Evolutionary conservation across 1,284 basidiomycete genomes (phyloP), one percentile per base, ranked within the genome.

Genomic region (Ceratobasidium theobromae): DNA sequence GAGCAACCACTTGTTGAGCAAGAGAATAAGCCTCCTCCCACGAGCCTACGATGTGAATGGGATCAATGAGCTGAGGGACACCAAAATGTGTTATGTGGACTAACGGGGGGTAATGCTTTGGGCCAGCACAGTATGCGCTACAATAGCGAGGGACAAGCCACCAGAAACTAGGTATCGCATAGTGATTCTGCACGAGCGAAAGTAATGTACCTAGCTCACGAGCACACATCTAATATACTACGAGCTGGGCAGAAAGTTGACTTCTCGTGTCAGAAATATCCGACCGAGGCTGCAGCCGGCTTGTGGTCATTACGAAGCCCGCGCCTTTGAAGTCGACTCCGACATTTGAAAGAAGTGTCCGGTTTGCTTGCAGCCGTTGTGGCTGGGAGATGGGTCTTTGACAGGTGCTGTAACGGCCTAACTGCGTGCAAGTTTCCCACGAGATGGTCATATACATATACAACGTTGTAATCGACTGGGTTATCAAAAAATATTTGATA

Each of bases 11-110:
- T 14, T 11, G 16, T 12, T 51, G 27, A 4, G 66, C 66, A 9
- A 60, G 48, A 6, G 66, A 11, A 32, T 30, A 60, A 6, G 66
- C 66, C 35, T 45, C 57, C 25, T 52, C 57, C 66, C 66, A 67
- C 3, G 66, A 32, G 8, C 66, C n/a, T n/a, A n/a, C n/a, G n/a
- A n/a, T n/a, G n/a, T n/a, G n/a, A n/a, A n/a, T n/a, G n/a, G n/a
- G n/a, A n/a, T n/a, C n/a, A n/a, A n/a, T 18, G 12, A 32, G 28
- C 32, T 28, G 35, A 21, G 6, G 11, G 45, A 25, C 30, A 45
- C 12, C 16, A 4, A 1, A 14, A n/a, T 23, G n/a, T 25, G n/a
- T 48, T 21, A 8, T 14, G 11, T 48, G 16, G 16, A 5, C 25
- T 43, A 16, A 64, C 60, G 60, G 43, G 49, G 60, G 6, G 49